Conservation (phyloP, 352 stramenopile genomes). For the Ophiocytium majus region DNA sequence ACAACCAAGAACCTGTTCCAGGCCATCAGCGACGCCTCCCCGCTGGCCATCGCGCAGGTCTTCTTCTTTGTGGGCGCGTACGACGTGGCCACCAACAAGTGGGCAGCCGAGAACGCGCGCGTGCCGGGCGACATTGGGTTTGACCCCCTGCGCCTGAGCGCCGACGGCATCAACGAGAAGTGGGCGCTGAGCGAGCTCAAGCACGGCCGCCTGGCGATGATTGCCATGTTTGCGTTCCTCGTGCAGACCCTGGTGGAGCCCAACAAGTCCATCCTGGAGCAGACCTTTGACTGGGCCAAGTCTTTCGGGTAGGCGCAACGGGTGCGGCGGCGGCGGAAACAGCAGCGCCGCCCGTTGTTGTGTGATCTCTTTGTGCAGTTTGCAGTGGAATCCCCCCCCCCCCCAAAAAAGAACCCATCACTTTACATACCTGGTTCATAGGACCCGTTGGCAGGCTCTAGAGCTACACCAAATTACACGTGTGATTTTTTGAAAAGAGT, state of each 20-base stretch:
- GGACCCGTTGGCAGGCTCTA: too few relatives aligned
- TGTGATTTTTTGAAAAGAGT: too few relatives aligned
- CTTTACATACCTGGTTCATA: too few relatives aligned
- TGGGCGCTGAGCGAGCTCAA: slow-evolving; percentile 58
- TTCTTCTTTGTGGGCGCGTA: slow-evolving; percentile 57
- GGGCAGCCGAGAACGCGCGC: slow-evolving; percentile 51
- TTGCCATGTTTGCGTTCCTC: slow-evolving; percentile 57
- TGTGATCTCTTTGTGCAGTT: too few relatives aligned
- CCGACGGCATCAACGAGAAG: slow-evolving; percentile 59
- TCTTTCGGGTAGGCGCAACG: slow-evolving; percentile 55
- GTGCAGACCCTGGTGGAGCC: slow-evolving; percentile 55
- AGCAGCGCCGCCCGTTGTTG: too few relatives aligned
- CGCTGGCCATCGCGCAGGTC: slow-evolving; percentile 53
- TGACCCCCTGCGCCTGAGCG: slow-evolving; percentile 58
- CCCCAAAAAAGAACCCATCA: too few relatives aligned
- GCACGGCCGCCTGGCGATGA: slow-evolving; percentile 59
- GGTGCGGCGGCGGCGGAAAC: too few relatives aligned
- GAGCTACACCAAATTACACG: too few relatives aligned
- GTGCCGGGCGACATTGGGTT: slow-evolving; percentile 60
- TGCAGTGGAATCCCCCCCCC: too few relatives aligned
- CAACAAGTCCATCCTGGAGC: slow-evolving; percentile 58
- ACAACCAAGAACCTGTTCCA: slow-evolving; percentile 59
- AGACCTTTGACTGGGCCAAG: slow-evolving; percentile 56
- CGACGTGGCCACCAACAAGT: slow-evolving; percentile 56
- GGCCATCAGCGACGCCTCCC: slow-evolving; percentile 52